phyloP scores from a whole-genome alignment of 805 yeast species.

The Schizosaccharomyces octosporus region DNA sequence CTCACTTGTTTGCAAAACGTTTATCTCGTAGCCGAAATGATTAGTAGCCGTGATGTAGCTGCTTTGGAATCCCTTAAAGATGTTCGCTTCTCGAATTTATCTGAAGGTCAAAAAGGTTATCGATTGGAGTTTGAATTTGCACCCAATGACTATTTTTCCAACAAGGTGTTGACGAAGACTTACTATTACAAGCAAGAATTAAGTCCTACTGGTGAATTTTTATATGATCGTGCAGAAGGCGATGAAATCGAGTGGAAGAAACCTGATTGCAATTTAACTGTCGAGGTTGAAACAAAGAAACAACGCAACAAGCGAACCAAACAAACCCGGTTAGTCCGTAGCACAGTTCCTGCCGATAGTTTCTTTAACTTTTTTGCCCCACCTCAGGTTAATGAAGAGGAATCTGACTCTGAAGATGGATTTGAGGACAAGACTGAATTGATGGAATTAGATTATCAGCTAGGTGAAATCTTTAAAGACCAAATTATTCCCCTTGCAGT shows the following conservation, averaged over 20 bases:
- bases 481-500: constrained; percentile 86
- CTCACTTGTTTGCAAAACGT: constrained; percentile 80
- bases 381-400: constrained; percentile 50
- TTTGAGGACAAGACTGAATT: constrained; percentile 16
- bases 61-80: constrained; percentile 46
- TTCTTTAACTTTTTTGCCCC: constrained; percentile 92
- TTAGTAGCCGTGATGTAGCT: constrained; percentile 74
- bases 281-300: constrained; percentile 74
- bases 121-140: constrained; percentile 59
- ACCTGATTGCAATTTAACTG: constrained; percentile 56
- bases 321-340: constrained; percentile 87
- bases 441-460: constrained; percentile 43
- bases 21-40: constrained; percentile 53
- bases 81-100: constrained; percentile 54
- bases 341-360: constrained; percentile 78
- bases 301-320: constrained; percentile 86
- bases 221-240: constrained; percentile 92
- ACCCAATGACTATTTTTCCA: constrained; percentile 52
- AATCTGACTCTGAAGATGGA: constrained; percentile 24
- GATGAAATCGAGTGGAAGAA: constrained; percentile 53
- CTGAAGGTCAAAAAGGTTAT: constrained; percentile 50
- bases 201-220: constrained; percentile 86
- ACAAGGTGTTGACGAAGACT: constrained; percentile 51
- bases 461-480: constrained; percentile 91
- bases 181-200: constrained; percentile 84